A percentile compares a stretch with the other conserved stretches of the same genome.
Evolutionary conservation across 1,284 basidiomycete species (phyloP).

Genomic region (Cryptococcus floricola): DNA sequence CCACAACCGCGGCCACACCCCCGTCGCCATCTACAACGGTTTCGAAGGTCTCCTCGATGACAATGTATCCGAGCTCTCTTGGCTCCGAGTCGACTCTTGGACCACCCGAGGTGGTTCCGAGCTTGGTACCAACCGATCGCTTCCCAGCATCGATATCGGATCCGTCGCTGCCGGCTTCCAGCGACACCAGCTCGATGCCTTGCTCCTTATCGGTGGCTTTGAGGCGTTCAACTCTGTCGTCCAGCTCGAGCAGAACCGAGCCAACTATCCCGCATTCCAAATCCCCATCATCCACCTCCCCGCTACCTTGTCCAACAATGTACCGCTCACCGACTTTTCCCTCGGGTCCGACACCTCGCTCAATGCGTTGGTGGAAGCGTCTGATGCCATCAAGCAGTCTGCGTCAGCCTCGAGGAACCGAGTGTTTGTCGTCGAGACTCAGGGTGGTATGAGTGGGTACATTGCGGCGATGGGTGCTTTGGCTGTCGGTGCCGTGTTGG

Average conservation of each 20-base stretch:
- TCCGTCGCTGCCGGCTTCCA: conserved; percentile 86
- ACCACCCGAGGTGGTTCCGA: conserved; percentile 96
- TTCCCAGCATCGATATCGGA: conserved; percentile 82
- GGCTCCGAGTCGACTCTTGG: conserved; percentile 97
- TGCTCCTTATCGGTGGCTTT: conserved; percentile 93
- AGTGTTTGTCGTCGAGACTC: conserved; percentile 97
- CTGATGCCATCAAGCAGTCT: conserved; percentile 97
- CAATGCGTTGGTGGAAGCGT: conserved; percentile 95
- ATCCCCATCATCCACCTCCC: conserved; percentile 91
- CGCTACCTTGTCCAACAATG: conserved; percentile 96
- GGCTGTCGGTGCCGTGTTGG: conserved; percentile 85
- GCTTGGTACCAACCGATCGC: conserved; percentile 87
- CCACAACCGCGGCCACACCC: conserved; percentile 82
- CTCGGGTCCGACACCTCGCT: conserved; percentile 92
- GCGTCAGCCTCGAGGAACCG: conserved; percentile 91
- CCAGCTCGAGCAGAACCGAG: conserved; percentile 73
- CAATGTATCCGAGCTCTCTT: conserved; percentile 78
- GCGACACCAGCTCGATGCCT: conserved; percentile 71
- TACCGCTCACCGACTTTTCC: conserved; percentile 93
- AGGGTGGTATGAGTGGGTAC: conserved; percentile 94
- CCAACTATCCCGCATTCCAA: conserved; percentile 82
- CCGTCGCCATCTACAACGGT: conserved; percentile 89
- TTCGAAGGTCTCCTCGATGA: conserved; percentile 92
- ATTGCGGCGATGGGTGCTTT: conserved; percentile 92
- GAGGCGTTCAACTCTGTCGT: conserved; percentile 82